Evolutionary conservation across 2,329 filamentous ascomycete genomes (phyloP), one percentile per base, ranked within the genome.

Genomic region (Dendryphion nanum): DNA sequence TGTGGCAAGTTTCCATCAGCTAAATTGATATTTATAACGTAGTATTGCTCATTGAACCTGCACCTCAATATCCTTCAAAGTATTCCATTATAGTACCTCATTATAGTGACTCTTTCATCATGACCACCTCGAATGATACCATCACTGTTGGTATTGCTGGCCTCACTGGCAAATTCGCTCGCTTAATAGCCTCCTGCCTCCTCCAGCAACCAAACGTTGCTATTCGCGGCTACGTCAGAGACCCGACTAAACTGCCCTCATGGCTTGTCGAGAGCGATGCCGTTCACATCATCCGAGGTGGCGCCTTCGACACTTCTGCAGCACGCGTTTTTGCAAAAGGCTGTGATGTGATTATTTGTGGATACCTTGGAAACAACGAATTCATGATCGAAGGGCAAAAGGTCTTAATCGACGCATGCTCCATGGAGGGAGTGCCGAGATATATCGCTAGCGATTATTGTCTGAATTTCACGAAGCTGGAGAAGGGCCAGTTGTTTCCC

Each of bases 341-440:
- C 12, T 58, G 54, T 44, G 56, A 69, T 30, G 60, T 69, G 1
- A 52, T 66, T 16, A 51, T 72, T 15, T 71, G 68, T 52, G 62
- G 57, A 41, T 72, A 72, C 38, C 54, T 70, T 0, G 68, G 68
- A 13, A 55, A 63, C 36, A 38, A 61, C 14, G 44, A 55, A 6
- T 42, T 71, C 24, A 72, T 71, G 70, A 38, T 62, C 1, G 57
- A 67, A 2, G 69, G 68, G 15, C 69, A 72, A 40, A 70, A 69
- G 35, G 29, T 52, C 0, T 57, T 73, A 5, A 64, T 73, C 21
- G 69, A 72, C 40, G 60, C 63, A 2, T 69, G 66, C 40, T 61
- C 63, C 2, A 51, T 40, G 2, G 57, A 52, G 2, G 44, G 48
- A 1, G 66, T 71, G 5, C 45, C 58, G 14, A 57, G 69, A 2